Conservation (phyloP, 345 rosid species). For the Murraya koenigii region DNA sequence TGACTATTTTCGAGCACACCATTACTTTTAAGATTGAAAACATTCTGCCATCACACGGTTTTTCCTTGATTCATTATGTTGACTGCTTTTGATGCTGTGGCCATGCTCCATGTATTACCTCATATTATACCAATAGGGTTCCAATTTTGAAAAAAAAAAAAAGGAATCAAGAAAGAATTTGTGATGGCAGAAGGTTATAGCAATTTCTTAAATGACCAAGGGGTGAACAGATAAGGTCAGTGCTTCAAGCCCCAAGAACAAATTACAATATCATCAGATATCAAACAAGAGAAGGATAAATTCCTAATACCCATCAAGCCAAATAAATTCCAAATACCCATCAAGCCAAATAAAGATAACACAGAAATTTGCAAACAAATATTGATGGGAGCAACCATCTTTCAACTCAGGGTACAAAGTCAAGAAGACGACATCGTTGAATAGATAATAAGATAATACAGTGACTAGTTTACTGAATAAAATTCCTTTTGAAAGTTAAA, state of each 20-base stretch:
- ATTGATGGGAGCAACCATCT: neutral
- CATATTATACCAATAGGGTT: no score
- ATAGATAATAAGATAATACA: slow-evolving; percentile 13
- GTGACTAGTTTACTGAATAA: slow-evolving; percentile 6
- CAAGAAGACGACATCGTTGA: neutral
- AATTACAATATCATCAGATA: neutral
- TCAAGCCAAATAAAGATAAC: neutral
- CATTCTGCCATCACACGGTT: no score
- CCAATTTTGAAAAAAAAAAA: no score
- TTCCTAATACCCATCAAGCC: neutral
- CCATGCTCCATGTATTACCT: no score
- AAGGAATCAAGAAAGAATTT: no score
- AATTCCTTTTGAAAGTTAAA: slow-evolving; percentile 9
- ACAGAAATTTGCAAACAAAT: neutral
- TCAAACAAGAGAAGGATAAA: neutral
- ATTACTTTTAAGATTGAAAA: no score
- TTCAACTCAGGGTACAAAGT: neutral
- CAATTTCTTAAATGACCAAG: no score
- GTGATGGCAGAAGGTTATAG: no score
- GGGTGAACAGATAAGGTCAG: neutral
- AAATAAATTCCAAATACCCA: neutral
- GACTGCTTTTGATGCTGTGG: no score
- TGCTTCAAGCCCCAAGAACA: neutral
- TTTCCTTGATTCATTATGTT: no score
- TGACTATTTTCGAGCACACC: no score